Evolutionary conservation across 2,329 filamentous ascomycete species (phyloP), one percentile per base, ranked within the genome.

Genomic region (Stenocarpella maydis): DNA sequence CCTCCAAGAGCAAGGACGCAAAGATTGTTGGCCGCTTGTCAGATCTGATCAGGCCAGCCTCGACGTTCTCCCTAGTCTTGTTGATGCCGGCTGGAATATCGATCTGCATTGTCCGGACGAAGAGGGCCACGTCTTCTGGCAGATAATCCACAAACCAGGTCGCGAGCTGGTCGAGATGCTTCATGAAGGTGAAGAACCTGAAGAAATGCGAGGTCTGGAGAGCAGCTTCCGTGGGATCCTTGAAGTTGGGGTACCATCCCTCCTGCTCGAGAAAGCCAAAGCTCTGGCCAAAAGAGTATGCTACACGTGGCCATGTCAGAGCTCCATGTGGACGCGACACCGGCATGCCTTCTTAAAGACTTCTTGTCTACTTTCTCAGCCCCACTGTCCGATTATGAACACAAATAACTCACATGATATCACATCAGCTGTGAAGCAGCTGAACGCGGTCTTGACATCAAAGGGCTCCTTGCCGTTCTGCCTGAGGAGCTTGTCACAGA

Each of bases 51-150:
- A 69, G 43, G 14, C 67, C 67, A 7, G 61, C 61, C n/a, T 66
- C 53, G 3, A 69, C 45, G 19, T 65, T 65, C 15, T 75, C 72
- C 41, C 80, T 76, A 68, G 83, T 79, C 26, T 76, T 76, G 21
- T 74, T 72, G 61, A 82, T 80, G 15, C 80, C 78, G 4, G 76
- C 70, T 15, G 77, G 74, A 31, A 82, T 79, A 37, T 79, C 78
- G 31, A 78, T 77, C 71, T 81, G 80, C 76, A 81, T 80, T 71
- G 77, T 79, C 45, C 63, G 19, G 3, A 69, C 45, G 15, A 69
- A 67, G 1, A 69, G 26, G 2, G 45, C 24, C 0, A 69, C 19
- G 10, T 66, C 61, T n/a, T 24, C 47, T 14, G 68, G 68, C 5
- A 69, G 53, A 31, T 61, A 69, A 24, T 69, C 61, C 15, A 69